Evolutionary conservation across 2,329 filamentous ascomycete species (phyloP).

Genomic region (Colletotrichum simmondsii): DNA sequence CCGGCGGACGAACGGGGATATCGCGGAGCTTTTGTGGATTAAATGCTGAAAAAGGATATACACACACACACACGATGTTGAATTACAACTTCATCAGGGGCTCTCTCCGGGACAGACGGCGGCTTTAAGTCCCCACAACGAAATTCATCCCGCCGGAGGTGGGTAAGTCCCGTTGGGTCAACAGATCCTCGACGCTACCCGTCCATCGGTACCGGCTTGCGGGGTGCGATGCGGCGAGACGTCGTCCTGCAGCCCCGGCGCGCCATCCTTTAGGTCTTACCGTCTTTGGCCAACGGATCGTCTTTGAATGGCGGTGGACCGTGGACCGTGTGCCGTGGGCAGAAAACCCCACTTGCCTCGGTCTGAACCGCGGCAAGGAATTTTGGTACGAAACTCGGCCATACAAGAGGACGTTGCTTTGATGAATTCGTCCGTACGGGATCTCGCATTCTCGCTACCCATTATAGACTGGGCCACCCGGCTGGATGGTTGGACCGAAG

Average conservation of each 20-base stretch:
- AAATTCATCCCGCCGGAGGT: neutral
- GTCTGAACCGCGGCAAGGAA: neutral
- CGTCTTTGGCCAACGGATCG: neutral
- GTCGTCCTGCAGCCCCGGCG: neutral
- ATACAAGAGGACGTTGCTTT: neutral
- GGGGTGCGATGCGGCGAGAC: too few species aligned
- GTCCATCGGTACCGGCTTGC: neutral
- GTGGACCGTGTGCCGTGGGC: too few species aligned
- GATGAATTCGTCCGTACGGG: neutral
- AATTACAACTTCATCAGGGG: too few species aligned
- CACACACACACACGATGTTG: too few species aligned
- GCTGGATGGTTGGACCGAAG: neutral
- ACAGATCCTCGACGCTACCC: neutral
- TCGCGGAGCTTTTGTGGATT: neutral
- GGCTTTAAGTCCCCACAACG: neutral
- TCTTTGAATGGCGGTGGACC: neutral
- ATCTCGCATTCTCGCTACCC: too few species aligned
- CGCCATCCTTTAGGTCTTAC: neutral
- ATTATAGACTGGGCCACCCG: neutral
- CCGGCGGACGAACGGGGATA: too few species aligned
- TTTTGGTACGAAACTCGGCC: neutral
- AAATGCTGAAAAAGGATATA: neutral
- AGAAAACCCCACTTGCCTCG: neutral
- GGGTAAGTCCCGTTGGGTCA: neutral
- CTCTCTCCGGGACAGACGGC: too few species aligned